Evolutionary conservation across 768 basidiomycete genomes (phyloP).

Genomic region (Russula ochroleuca): DNA sequence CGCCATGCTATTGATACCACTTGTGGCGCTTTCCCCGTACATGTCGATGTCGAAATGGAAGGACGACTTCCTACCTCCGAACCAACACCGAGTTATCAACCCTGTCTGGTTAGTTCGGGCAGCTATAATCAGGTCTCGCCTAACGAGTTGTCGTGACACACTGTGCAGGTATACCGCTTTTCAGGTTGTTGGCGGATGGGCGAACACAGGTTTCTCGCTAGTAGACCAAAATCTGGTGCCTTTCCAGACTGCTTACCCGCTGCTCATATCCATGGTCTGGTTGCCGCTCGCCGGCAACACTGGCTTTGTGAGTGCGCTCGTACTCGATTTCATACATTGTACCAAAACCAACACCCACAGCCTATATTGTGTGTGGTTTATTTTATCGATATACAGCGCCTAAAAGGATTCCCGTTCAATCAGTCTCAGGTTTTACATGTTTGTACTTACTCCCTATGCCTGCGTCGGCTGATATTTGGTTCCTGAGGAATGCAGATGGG

Average conservation of each 20-base stretch:
- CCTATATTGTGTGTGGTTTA: slow-evolving; percentile 36
- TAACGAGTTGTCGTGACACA: background rate
- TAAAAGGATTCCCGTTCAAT: background rate
- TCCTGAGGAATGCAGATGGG: slow-evolving; percentile 56
- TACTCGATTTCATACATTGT: background rate
- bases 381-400: background rate
- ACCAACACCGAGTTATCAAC: slow-evolving; percentile 40
- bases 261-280: slow-evolving; percentile 42
- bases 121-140: background rate
- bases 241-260: slow-evolving; percentile 46
- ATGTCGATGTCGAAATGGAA: slow-evolving; percentile 39
- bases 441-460: background rate
- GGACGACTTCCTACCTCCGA: slow-evolving; percentile 36
- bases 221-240: slow-evolving; percentile 51
- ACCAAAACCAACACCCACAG: slow-evolving; percentile 22
- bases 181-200: slow-evolving; percentile 47
- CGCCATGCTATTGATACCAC: slow-evolving; percentile 40
- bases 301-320: slow-evolving; percentile 42
- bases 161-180: slow-evolving; percentile 43
- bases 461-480: background rate
- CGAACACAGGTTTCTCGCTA: slow-evolving; percentile 49
- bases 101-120: slow-evolving; percentile 39
- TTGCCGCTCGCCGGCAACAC: slow-evolving; percentile 54
- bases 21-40: slow-evolving; percentile 47
- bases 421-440: slow-evolving; percentile 45